A percentile compares a stretch with the other conserved stretches of the same genome.
Conservation (phyloP, 805 yeast genomes). For the Saccharomycopsis olivae region DNA sequence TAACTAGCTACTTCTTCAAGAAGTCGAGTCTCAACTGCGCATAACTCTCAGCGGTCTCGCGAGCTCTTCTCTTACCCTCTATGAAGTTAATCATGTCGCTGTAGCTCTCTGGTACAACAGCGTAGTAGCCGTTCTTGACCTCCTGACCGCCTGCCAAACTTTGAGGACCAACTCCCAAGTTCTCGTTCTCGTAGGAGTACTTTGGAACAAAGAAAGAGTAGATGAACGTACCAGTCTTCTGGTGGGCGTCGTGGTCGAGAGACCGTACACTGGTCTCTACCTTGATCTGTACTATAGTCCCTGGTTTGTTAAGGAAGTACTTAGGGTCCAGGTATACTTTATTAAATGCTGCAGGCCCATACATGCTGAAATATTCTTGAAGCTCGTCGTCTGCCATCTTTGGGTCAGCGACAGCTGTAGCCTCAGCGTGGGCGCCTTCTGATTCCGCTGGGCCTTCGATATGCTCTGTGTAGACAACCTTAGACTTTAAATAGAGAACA, state of each 20-base stretch:
- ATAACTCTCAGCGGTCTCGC: constrained; percentile 64
- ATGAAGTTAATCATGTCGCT: constrained; percentile 87
- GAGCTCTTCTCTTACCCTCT: constrained; percentile 84
- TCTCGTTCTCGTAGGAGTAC: constrained; percentile 27
- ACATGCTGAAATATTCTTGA: constrained; percentile 28
- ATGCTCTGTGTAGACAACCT: constrained; percentile 81
- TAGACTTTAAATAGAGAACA: constrained; percentile 71
- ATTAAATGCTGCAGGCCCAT: constrained; percentile 45
- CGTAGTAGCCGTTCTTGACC: constrained; percentile 46
- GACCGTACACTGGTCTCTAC: constrained; percentile 74
- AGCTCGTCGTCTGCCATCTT: constrained; percentile 6
- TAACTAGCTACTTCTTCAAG: neutral
- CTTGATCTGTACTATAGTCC: constrained; percentile 81
- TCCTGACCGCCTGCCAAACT: constrained; percentile 20
- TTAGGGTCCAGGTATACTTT: constrained; percentile 35
- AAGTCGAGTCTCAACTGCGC: constrained; percentile 28
- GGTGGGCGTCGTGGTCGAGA: constrained; percentile 47
- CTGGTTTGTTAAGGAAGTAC: constrained; percentile 63
- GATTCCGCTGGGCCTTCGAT: constrained; percentile 31
- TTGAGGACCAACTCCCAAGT: constrained; percentile 19
- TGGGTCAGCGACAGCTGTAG: constrained; percentile 1
- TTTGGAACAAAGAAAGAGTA: constrained; percentile 81
- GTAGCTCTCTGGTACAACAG: constrained; percentile 80
- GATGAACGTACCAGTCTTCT: constrained; percentile 78
- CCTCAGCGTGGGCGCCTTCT: neutral